A percentile compares a stretch with the other conserved stretches of the same genome.
These are phyloP conservation scores for Teratosphaeria gauchensis DNA, from an alignment of 2,329 filamentous ascomycete species.

Conservation along the genomic window DNA sequence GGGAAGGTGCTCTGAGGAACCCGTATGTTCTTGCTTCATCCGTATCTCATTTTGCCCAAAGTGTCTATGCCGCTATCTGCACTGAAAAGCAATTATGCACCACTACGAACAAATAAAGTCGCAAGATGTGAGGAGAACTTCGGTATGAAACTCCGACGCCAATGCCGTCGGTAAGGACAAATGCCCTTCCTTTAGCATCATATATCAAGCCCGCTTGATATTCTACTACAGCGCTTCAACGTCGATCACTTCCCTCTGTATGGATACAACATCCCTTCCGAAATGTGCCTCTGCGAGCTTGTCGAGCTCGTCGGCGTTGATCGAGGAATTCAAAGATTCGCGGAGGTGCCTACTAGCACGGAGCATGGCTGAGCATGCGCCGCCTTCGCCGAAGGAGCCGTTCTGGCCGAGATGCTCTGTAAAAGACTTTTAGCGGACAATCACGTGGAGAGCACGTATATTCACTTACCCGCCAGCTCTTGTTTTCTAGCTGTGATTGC, in stretches of 20 bases:
- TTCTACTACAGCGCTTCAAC: not conserved
- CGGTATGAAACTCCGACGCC: no score
- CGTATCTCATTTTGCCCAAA: no score
- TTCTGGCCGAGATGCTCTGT: not conserved
- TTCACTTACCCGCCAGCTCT: not conserved
- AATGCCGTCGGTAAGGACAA: not conserved
- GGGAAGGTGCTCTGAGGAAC: no score
- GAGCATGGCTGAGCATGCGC: not conserved
- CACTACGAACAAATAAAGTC: no score
- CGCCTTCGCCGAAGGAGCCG: not conserved
- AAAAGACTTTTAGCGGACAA: not conserved
- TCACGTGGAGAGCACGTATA: not conserved
- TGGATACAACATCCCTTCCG: not conserved
- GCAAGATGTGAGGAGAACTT: no score
- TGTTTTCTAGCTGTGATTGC: not conserved
- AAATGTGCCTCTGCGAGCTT: not conserved
- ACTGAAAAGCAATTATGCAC: no score
- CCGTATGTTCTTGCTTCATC: no score
- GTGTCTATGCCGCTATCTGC: no score
- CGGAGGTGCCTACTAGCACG: not conserved
- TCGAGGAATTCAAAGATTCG: not conserved
- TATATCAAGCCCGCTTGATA: not conserved
- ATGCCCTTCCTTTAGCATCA: not conserved
- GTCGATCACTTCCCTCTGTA: not conserved
- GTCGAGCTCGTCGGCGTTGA: not conserved